A percentile compares a stretch with the other conserved stretches of the same genome.
Conservation (phyloP, 768 basidiomycete genomes). For the Hebeloma cylindrosporum region DNA sequence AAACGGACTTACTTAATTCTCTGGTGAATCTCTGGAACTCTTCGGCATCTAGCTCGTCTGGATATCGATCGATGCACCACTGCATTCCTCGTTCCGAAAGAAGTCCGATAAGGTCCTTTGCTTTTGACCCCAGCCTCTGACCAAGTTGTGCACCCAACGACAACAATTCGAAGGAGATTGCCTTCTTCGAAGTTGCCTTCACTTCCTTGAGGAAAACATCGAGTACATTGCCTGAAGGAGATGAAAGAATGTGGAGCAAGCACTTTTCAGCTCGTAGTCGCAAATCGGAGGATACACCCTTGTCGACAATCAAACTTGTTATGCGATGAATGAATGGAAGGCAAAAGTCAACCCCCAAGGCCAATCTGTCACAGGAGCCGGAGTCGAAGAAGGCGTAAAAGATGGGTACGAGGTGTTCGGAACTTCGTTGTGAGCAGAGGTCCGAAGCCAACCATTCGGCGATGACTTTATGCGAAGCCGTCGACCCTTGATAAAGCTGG, state of each 20-base stretch:
- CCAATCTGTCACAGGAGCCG: slow-evolving; percentile 9
- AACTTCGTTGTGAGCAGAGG: slow-evolving; percentile 20
- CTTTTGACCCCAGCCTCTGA: slow-evolving; percentile 14
- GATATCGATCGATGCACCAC: slow-evolving; percentile 51
- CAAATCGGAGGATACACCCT: slow-evolving; percentile 2
- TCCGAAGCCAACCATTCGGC: slow-evolving; percentile 42
- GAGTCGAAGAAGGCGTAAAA: slow-evolving; percentile 50
- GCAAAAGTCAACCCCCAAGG: slow-evolving; percentile 25
- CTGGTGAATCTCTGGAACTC: slow-evolving; percentile 27
- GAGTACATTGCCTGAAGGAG: slow-evolving; percentile 5
- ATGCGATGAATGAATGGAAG: slow-evolving; percentile 30
- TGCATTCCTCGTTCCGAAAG: slow-evolving; percentile 50
- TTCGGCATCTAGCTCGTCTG: slow-evolving; percentile 28
- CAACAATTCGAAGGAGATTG: slow-evolving; percentile 13
- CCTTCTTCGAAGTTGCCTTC: slow-evolving; percentile 8
- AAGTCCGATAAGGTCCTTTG: slow-evolving; percentile 23
- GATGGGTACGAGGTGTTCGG: slow-evolving; percentile 36
- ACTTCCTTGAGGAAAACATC: slow-evolving; percentile 12
- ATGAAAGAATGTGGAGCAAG: slow-evolving; percentile 12
- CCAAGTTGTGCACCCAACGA: slow-evolving; percentile 9
- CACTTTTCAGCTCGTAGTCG: slow-evolving; percentile 12
- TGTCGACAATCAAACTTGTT: slow-evolving; percentile 9
- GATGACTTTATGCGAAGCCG: slow-evolving; percentile 27
- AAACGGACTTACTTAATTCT: slow-evolving; percentile 37
- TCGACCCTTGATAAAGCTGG: slow-evolving; percentile 43